Evolutionary conservation across 306 rosid genomes (phyloP).

Genomic region (Delonix regia): DNA sequence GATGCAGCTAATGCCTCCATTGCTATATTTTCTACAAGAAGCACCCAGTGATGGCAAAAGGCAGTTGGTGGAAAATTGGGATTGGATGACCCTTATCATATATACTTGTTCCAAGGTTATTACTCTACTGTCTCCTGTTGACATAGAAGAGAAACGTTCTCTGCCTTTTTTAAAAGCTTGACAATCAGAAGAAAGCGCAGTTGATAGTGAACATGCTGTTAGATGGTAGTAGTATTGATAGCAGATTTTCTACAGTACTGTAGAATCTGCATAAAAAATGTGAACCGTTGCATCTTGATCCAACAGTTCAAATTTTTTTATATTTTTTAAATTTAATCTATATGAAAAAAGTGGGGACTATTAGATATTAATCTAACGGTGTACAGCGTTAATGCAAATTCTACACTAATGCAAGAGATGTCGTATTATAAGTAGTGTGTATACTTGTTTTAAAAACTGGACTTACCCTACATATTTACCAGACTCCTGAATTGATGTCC

Average conservation of each 20-base stretch:
- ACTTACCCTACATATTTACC: background rate
- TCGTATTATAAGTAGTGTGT: too few relatives aligned
- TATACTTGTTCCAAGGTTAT: slow-evolving; percentile 83
- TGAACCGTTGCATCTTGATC: too few relatives aligned
- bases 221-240: background rate
- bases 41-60: slow-evolving; percentile 59
- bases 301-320: too few relatives aligned
- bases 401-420: too few relatives aligned
- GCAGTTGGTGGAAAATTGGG: slow-evolving; percentile 67
- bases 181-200: slow-evolving; percentile 1
- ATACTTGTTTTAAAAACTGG: background rate
- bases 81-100: slow-evolving; percentile 81
- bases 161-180: background rate
- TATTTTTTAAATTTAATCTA: too few relatives aligned
- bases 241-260: too few relatives aligned
- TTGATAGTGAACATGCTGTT: slow-evolving; percentile 1
- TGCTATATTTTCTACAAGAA: slow-evolving; percentile 76
- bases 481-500: background rate
- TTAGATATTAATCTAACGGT: too few relatives aligned
- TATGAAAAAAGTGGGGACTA: too few relatives aligned
- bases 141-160: background rate
- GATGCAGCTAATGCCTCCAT: slow-evolving; percentile 88
- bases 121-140: slow-evolving; percentile 29
- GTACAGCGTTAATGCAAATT: too few relatives aligned
- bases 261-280: too few relatives aligned